Conservation (phyloP, 805 yeast genomes). For the Candida chauliodis region DNA sequence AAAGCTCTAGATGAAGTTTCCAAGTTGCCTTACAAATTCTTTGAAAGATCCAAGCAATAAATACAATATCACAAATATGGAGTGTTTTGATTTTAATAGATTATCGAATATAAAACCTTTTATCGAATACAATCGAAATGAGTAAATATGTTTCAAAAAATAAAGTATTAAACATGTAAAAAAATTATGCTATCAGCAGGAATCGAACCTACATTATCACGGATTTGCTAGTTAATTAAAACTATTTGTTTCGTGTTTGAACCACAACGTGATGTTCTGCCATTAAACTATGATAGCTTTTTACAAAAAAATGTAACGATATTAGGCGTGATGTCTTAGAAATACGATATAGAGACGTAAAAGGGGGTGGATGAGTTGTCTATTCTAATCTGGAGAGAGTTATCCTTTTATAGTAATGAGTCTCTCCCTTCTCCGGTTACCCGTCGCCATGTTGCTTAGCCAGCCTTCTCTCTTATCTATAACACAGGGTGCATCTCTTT, state of each 20-base stretch:
- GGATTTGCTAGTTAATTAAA: constrained; percentile 16
- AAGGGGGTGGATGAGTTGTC: too few relatives aligned
- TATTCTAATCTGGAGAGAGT: too few relatives aligned
- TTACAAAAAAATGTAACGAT: neutral
- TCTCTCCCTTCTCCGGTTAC: too few relatives aligned
- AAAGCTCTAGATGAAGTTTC: constrained; percentile 24
- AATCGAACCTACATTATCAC: constrained; percentile 49
- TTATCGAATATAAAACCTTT: neutral
- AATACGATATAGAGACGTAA: too few relatives aligned
- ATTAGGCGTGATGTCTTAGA: too few relatives aligned
- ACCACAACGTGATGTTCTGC: constrained; percentile 48
- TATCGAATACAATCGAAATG: too few relatives aligned
- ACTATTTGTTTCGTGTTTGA: neutral
- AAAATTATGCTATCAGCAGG: constrained; percentile 44
- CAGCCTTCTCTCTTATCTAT: too few relatives aligned
- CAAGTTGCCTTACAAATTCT: constrained; percentile 23
- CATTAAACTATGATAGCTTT: constrained; percentile 48
- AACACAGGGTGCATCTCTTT: neutral
- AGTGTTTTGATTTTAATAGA: too few relatives aligned
- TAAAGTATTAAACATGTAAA: neutral
- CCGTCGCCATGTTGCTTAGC: too few relatives aligned
- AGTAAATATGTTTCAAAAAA: too few relatives aligned
- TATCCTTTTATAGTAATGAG: too few relatives aligned
- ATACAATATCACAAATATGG: constrained; percentile 9
- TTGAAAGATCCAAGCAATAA: constrained; percentile 16